Evolutionary conservation across 2,329 filamentous ascomycete species (phyloP), one percentile per base, ranked within the genome.

Genomic region (Hypoxylon sp.): DNA sequence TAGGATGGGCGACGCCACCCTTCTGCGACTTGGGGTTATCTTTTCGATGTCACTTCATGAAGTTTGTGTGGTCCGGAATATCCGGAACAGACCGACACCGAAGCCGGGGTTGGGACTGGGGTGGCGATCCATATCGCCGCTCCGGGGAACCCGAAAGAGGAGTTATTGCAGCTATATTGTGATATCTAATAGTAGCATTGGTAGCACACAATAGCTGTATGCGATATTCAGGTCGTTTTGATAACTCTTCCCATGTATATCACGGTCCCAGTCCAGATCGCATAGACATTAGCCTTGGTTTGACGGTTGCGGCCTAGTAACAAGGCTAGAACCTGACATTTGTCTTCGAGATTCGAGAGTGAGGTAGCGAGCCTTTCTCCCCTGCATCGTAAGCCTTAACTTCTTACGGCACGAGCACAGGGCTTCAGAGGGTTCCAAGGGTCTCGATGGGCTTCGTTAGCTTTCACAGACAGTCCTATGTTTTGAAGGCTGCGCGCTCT

Each of bases 11-110:
- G 11, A 32, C 14, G 5, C 23, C 2, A 23, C 9, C 21, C 21
- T 38, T 43, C 34, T 46, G 30, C 53, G 53, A 13, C 14, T 25
- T 58, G n/a, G 19, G 25, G 21, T 11, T 34, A 34, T 34, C 25
- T 36, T 36, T 36, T 59, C 28, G 19, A 34, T 60, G 30, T 38
- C 28, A 41, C 43, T 60, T 60, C 41, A 36, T 19, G 50, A 45
- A 51, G 38, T 30, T n/a, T 19, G 34, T 32, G 17, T 58, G 30
- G 58, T 34, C 53, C 64, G 52, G 60, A 21, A 59, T 38, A 25
- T 36, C 63, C 65, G 67, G 69, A 60, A 59, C 46, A 68, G 52
- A 32, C 69, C 64, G 63, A 69, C 38, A 43, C 51, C 49, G 50
- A 48, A 25, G 49, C 50, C 52, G 55, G 59, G 59, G 51, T 62